These are phyloP conservation scores for Polyporus arcularius DNA, from an alignment of 768 basidiomycete species.

Conservation along the genomic window DNA sequence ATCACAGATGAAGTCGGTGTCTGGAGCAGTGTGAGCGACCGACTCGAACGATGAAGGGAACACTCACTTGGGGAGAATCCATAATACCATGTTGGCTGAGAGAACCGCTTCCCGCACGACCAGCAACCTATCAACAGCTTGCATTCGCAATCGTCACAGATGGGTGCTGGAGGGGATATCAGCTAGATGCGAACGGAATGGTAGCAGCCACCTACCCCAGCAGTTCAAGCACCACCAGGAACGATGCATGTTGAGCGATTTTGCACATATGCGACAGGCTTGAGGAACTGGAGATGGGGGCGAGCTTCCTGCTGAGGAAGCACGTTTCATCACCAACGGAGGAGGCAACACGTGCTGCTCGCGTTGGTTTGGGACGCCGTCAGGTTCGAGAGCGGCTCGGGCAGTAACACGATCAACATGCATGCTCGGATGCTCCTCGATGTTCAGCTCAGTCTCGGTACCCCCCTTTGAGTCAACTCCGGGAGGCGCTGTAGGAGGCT, in stretches of 20 bases:
- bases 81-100: conserved; percentile 12
- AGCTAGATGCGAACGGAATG: neutral
- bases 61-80: conserved; percentile 2
- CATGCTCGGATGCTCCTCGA: no score
- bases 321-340: neutral
- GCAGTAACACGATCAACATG: no score
- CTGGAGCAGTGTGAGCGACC: neutral
- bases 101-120: conserved; percentile 1
- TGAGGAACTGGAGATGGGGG: neutral
- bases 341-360: neutral
- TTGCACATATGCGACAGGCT: neutral
- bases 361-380: no score
- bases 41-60: no score
- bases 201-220: neutral
- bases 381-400: no score
- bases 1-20: conserved; percentile 11
- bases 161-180: neutral
- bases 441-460: no score
- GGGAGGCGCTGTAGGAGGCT: no score
- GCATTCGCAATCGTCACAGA: conserved; percentile 20
- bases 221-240: neutral
- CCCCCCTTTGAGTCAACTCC: no score
- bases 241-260: neutral
- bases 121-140: conserved; percentile 4
- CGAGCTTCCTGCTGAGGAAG: neutral